Percentiles rank a stretch among this genome's conserved stretches.
Conservation (phyloP, 306 rosid species). For the Malus sylvestris region DNA sequence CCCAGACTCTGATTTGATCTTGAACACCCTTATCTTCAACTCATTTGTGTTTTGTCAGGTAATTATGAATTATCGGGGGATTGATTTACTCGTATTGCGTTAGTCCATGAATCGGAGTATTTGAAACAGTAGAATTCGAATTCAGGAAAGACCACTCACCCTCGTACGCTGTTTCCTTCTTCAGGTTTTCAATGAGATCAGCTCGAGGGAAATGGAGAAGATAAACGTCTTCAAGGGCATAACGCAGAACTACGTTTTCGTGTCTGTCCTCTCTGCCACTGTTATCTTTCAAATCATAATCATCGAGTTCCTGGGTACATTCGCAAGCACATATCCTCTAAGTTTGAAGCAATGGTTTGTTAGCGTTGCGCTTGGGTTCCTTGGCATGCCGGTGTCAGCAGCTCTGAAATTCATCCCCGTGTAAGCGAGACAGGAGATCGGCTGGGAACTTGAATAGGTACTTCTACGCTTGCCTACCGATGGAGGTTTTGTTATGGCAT, state of each 20-base stretch:
- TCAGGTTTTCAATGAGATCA: conserved; percentile 93
- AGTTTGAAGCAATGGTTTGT: conserved; percentile 61
- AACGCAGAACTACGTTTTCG: conserved; percentile 71
- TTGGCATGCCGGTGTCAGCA: conserved; percentile 93
- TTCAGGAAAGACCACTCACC: not conserved
- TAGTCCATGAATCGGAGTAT: not conserved
- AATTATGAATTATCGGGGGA: conserved; percentile 15
- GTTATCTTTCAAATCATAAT: conserved; percentile 76
- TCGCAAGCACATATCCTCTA: conserved; percentile 80
- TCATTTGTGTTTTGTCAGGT: conserved; percentile 98
- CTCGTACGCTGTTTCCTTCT: conserved; percentile 1
- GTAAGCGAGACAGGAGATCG: conserved; percentile 36
- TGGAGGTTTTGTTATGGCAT: conserved; percentile 9
- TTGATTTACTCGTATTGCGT: conserved; percentile 2
- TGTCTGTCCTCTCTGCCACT: conserved; percentile 64
- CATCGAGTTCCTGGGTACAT: conserved; percentile 69
- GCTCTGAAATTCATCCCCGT: conserved; percentile 74
- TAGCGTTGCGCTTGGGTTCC: conserved; percentile 58
- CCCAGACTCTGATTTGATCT: conserved; percentile 57
- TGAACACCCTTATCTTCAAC: conserved; percentile 93
- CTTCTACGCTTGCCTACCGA: not conserved
- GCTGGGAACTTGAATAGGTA: conserved; percentile 24
- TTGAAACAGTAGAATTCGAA: not conserved
- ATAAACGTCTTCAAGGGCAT: conserved; percentile 79
- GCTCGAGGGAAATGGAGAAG: conserved; percentile 97